Evolutionary conservation across 345 rosid genomes (phyloP), one percentile per base, ranked within the genome.

Genomic region (Hevea brasiliensis): DNA sequence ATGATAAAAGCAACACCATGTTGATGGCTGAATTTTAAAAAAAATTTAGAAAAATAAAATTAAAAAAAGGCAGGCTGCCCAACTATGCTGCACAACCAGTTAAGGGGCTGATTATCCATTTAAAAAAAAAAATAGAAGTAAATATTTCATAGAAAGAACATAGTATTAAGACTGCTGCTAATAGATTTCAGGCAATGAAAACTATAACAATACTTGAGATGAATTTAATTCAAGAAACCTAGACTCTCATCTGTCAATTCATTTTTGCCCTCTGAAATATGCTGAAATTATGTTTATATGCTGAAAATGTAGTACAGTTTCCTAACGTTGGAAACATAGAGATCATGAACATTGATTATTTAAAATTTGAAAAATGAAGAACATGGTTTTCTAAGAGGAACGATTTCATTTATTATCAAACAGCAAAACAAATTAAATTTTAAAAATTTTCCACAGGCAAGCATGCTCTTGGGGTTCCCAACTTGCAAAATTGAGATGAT

Each of bases 401-500:
- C 7, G 51, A 11, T 17, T 47, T 47, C 51, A 47, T 4, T 12
- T 47, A 11, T 12, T 47, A 47, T 47, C 51, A 47, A 44, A 44
- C 51, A 47, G 3, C 37, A 15, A 47, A 47, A 47, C 18, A 47
- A 2, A 47, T 47, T 12, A 32, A 32, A 32, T 32, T 12, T 12
- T 12, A 14, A 15, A 14, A 47, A 47, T 12, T 14, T 47, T 32
- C 55, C 40, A 29, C 70, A 32, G 14, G 56, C 13, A 47, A 47
- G 14, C 20, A 12, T 61, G 45, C 17, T 61, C 45, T 40, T 56
- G 51, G 56, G 32, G 8, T 51, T 20, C 24, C 44, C 61, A 29
- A 35, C 72, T 68, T 11, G 44, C 6, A 35, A 58, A 29, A 71
- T 71, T 61, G 42, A 17, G 72, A 51, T 48, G 37, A 32, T 4